Percentiles rank a stretch among this genome's conserved stretches.
Conservation (phyloP, 305 asterid species). For the Euphrasia arctica region DNA sequence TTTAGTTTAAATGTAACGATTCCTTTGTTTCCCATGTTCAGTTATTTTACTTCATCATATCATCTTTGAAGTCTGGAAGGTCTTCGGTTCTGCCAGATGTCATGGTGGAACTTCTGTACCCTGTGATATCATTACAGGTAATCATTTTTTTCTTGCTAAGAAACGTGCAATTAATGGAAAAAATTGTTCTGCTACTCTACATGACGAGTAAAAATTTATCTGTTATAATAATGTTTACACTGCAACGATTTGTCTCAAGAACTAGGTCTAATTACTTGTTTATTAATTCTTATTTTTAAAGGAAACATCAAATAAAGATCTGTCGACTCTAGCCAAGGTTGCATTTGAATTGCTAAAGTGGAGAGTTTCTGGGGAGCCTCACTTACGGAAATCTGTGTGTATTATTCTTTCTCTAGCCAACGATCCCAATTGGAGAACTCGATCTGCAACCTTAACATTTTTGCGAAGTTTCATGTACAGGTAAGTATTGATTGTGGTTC, state of each 20-base stretch:
- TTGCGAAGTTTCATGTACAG: conserved; percentile 95
- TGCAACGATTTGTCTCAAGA: conserved; percentile 4
- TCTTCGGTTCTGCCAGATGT: conserved; percentile 90
- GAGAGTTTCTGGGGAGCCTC: conserved; percentile 67
- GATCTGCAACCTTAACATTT: conserved; percentile 92
- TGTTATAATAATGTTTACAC: conserved; percentile 14
- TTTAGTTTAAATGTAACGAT: conserved; percentile 24
- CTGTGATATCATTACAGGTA: conserved; percentile 94
- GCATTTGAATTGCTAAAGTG: conserved; percentile 93
- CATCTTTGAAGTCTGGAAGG: conserved; percentile 96
- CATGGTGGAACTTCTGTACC: conserved; percentile 82
- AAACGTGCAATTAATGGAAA: too few species aligned
- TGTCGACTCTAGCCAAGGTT: conserved; percentile 88
- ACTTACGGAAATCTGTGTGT: conserved; percentile 65
- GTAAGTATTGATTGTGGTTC: conserved; percentile 38
- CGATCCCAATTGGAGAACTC: conserved; percentile 95
- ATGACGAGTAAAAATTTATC: conserved; percentile 12
- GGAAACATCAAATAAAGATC: conserved; percentile 96
- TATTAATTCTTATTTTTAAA: conserved; percentile 33
- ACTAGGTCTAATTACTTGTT: conserved; percentile 19
- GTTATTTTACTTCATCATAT: conserved; percentile 92
- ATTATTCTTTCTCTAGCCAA: conserved; percentile 62
- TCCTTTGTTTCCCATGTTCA: conserved; percentile 37
- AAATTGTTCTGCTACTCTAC: conserved; percentile 6
- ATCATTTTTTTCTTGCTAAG: background rate